Evolutionary conservation across 2,329 filamentous ascomycete species (phyloP).

Genomic region (Lachnellula occidentalis): DNA sequence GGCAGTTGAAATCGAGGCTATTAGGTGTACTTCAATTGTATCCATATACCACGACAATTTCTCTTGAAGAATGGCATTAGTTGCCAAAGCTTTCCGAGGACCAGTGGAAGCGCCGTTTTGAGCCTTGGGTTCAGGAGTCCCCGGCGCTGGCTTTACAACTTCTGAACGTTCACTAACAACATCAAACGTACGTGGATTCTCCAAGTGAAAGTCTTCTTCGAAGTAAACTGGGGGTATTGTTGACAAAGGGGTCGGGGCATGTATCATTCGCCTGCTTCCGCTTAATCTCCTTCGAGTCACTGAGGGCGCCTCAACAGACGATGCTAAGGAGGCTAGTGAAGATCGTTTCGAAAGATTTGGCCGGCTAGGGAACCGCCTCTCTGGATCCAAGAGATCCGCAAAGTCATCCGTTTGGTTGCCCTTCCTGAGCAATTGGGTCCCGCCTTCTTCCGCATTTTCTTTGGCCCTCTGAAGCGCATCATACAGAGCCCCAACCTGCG

Average conservation of each 20-base stretch:
- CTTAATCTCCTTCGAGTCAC: conserved; percentile 44
- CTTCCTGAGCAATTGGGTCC: conserved; percentile 29
- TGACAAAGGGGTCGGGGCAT: conserved; percentile 77
- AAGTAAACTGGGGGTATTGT: conserved; percentile 94
- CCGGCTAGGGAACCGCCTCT: conserved; percentile 15
- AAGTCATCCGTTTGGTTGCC: conserved; percentile 34
- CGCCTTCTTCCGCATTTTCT: conserved; percentile 63
- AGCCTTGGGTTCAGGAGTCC: conserved; percentile 45
- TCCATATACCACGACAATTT: conserved; percentile 99
- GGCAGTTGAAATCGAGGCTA: conserved; percentile 91
- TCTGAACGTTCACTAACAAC: conserved; percentile 94
- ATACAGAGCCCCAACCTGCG: conserved; percentile 80
- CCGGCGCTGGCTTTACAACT: conserved; percentile 66
- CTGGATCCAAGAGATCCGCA: conserved; percentile 34
- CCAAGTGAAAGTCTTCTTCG: conserved; percentile 88
- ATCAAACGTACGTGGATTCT: conserved; percentile 94
- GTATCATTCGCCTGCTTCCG: conserved; percentile 53
- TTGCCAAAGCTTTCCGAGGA: conserved; percentile 81
- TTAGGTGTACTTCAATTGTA: conserved; percentile 94
- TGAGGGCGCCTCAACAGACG: conserved; percentile 27
- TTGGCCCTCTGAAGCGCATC: conserved; percentile 83
- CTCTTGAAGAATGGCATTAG: conserved; percentile 95
- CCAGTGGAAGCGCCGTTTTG: conserved; percentile 53
- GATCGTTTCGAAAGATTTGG: conserved; percentile 32
- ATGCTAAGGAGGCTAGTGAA: conserved; percentile 38